Base-by-base conservation (phyloP, 495 filamentous ascomycete genomes). In the Beverwykella pulmonaria region DNA sequence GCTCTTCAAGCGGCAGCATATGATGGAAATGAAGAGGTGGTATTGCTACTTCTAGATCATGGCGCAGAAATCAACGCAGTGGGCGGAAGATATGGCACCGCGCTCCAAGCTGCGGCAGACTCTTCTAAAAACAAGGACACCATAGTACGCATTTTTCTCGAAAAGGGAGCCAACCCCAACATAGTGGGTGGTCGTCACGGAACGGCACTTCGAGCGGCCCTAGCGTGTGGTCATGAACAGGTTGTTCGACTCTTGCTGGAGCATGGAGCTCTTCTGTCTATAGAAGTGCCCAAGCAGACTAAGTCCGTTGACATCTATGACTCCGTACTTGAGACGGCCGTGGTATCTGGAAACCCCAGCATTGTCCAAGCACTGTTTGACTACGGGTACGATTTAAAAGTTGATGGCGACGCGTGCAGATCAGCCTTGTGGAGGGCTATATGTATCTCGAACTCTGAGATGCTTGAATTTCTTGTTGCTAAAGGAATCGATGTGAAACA, bases 191-290 rank as follows among this genome's bases (percentile, higher is more conserved):
- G 57, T 22, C 34, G 61, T 19, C 15, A 64, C 25, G 63, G 70
- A 17, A 67, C 19, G 9, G 70, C 70, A 8, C 57, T 73, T 19
- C 52, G 25, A 34, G 70, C 70, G 2, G 26, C 67, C 17, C 61
- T 68, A 2, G 53, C 15, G 14, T 36, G 63, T 20, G 70, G 67
- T 17, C 53, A 50, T 20, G 44, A 44, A 36, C 25, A 54, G 14
- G 61, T 72, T 12, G 17, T 66, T 26, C 46, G 52, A n/a, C 23
- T 32, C 1, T 57, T 72, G 6, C 47, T 72, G 1, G 61, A 72
- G 1, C 36, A 53, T 44, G 61, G 61, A 14, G 65, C 69, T 17
- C 39, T 69, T 55, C 53, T 63, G 14, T 57, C 20, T 0, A 3
- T 9, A 3, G 8, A 44, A 44, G 39, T 44, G 39, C 63, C 48